These are phyloP conservation scores for Pyronema domesticum DNA, from an alignment of 495 filamentous ascomycete species.

Conservation along the genomic window DNA sequence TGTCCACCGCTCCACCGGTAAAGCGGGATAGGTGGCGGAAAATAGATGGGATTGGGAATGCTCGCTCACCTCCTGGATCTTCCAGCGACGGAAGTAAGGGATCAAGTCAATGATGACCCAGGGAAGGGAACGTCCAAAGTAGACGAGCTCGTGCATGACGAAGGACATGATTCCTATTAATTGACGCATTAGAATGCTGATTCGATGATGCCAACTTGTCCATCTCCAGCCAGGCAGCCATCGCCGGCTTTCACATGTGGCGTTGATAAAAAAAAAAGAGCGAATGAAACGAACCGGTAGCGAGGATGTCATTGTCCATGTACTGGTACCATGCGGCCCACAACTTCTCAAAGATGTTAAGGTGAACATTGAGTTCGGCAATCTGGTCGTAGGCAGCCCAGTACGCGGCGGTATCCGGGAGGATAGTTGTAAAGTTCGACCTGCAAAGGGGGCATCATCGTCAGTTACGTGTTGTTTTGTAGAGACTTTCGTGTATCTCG, in stretches of 20 bases:
- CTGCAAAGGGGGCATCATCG: slow-evolving; percentile 6
- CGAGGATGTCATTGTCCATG: slow-evolving; percentile 93
- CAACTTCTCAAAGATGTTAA: slow-evolving; percentile 66
- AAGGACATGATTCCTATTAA: slow-evolving; percentile 68
- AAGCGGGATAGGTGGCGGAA: neutral
- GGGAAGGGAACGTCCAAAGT: slow-evolving; percentile 80
- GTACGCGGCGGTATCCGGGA: slow-evolving; percentile 33
- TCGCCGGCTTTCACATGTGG: neutral
- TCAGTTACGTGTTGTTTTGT: too few relatives aligned
- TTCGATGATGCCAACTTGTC: too few relatives aligned
- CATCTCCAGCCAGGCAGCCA: neutral
- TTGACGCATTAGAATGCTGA: too few relatives aligned
- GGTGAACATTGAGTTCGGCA: slow-evolving; percentile 65
- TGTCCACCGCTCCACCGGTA: neutral
- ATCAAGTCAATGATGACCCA: slow-evolving; percentile 88
- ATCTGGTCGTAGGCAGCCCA: slow-evolving; percentile 74
- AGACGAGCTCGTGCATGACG: slow-evolving; percentile 79
- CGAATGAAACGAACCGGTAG: slow-evolving; percentile 37
- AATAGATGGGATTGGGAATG: neutral
- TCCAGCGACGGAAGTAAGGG: slow-evolving; percentile 75
- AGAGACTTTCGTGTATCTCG: too few relatives aligned
- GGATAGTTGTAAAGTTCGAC: slow-evolving; percentile 24
- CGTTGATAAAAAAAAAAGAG: neutral
- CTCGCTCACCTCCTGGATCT: slow-evolving; percentile 65
- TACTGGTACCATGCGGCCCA: slow-evolving; percentile 98